Conservation (phyloP, 371 early-diverging fungal genomes). For the Zychaea mexicana region DNA sequence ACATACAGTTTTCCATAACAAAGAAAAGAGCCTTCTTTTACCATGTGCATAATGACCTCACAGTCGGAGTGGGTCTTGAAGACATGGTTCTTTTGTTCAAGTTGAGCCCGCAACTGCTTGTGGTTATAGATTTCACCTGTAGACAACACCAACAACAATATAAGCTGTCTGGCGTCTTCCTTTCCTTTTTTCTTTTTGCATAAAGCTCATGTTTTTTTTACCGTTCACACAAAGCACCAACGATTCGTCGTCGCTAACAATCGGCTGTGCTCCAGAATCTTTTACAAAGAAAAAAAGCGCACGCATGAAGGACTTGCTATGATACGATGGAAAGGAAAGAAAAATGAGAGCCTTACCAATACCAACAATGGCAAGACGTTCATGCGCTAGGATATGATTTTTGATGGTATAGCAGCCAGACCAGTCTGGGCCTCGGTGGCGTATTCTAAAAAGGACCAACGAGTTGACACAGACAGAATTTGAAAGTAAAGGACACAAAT, state of each 20-base stretch:
- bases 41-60: constrained; percentile 93
- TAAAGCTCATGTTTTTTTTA: no score
- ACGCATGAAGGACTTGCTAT: no score
- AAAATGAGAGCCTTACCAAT: constrained; percentile 64
- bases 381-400: constrained; percentile 91
- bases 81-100: constrained; percentile 65
- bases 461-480: not conserved
- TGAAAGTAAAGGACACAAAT: not conserved
- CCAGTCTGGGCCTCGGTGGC: constrained; percentile 98
- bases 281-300: no score
- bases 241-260: constrained; percentile 85
- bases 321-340: no score
- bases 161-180: not conserved
- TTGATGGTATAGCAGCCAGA: constrained; percentile 80
- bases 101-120: constrained; percentile 73
- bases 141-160: no score
- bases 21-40: constrained; percentile 20
- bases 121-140: constrained; percentile 94
- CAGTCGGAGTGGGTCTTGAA: constrained; percentile 97
- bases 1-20: not conserved
- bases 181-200: no score
- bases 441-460: constrained; percentile 45
- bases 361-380: constrained; percentile 97
- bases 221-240: constrained; percentile 92
- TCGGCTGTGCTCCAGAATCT: constrained; percentile 95